Percentiles rank a stretch among this genome's conserved stretches.
phyloP scores from a whole-genome alignment of 805 yeast species.

The Metschnikowia aberdeeniae region DNA sequence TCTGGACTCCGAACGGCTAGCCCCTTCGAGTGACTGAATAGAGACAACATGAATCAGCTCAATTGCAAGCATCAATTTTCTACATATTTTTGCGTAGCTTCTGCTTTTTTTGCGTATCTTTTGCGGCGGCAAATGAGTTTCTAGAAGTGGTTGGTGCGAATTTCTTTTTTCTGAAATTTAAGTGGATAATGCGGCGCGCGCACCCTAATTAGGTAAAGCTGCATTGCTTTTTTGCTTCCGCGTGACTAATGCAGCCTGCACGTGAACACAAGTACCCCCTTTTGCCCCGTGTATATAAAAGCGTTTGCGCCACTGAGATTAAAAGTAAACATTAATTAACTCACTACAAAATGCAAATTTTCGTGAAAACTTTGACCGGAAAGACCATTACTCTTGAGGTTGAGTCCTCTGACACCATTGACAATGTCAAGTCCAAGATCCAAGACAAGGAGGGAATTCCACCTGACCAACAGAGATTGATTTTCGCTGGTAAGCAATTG shows the following conservation, averaged over 20 bases:
- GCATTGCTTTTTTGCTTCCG: conserved; percentile 14
- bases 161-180: neutral
- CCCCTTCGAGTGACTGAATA: neutral
- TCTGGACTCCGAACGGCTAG: neutral
- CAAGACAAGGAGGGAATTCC: conserved; percentile 44
- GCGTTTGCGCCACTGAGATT: conserved; percentile 16
- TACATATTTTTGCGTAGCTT: too few species aligned
- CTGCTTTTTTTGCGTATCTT: neutral
- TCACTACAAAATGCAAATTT: conserved; percentile 23
- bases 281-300: conserved; percentile 17
- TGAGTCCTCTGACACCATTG: conserved; percentile 96
- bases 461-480: conserved; percentile 44
- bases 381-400: conserved; percentile 85
- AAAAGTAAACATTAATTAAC: conserved; percentile 4
- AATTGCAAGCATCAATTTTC: too few species aligned
- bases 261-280: conserved; percentile 17
- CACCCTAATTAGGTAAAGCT: conserved; percentile 4
- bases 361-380: conserved; percentile 53
- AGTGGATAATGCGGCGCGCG: conserved; percentile 1
- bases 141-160: neutral
- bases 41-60: too few species aligned
- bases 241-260: conserved; percentile 17
- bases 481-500: conserved; percentile 46
- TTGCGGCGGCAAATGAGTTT: neutral
- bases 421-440: conserved; percentile 62